Evolutionary conservation across 371 early-diverging fungal genomes (phyloP), one percentile per base, ranked within the genome.

Genomic region (Dichotomocladium elegans): DNA sequence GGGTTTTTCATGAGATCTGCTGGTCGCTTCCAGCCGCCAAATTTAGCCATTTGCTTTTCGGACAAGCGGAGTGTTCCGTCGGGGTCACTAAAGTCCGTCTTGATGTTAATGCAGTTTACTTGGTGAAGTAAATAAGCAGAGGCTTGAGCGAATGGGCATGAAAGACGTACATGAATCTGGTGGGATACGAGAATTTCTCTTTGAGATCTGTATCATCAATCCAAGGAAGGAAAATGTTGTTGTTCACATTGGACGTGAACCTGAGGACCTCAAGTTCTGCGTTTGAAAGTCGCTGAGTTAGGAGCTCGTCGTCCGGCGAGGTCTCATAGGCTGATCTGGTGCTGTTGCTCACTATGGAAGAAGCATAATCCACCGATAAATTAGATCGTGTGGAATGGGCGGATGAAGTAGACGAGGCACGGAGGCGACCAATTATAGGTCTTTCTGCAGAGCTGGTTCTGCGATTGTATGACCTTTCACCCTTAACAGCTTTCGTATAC

Each of bases 1-100:
- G 90, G 91, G 17, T 72, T 60, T 33, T 64, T 66, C 81, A 85
- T 87, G 22, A 91, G 71, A 52, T 89, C 84, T 11, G 77, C 70
- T 4, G 91, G 89, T 9, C 95, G 79, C 58, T 82, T 88, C 95
- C 95, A 95, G 10, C 79, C 80, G 41, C 83, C 86, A 66, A 91
- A 89, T 41, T 80, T 80, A 6, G 72, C 76, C 42, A 60, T 67
- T 60, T 95, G 95, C 53, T 87, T 85, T 22, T 75, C 65, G 0
- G 93, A 92, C 41, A 94, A 65, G n/a, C 69, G 60, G 19, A 91
- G 69, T 41, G 81, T 72, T 0, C 95, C 95, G 60, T 92, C 91
- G 12, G 85, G 82, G 57, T 89, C 85, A 4, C 67, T 74, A 57
- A 47, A 28, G 24, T 30, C 12, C 28, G 53, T 15, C 8, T 52